Percentiles rank a stretch among this genome's conserved stretches.
These are phyloP conservation scores for Rhododendron kiyosumense DNA, from an alignment of 148 eudicot genomes.

Conservation along the genomic window DNA sequence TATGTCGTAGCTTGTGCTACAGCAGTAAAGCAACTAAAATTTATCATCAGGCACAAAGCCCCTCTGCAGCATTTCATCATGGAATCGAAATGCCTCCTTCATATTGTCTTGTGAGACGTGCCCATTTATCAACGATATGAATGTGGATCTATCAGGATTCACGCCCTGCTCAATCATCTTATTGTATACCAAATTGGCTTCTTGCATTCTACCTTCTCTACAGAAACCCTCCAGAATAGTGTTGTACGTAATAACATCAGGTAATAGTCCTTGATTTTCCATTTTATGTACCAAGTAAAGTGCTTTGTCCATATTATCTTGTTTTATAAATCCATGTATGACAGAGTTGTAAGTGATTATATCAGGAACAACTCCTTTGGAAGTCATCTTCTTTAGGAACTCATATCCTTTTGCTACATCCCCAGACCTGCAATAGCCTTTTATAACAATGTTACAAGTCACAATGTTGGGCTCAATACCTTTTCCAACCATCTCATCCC, in stretches of 20 bases:
- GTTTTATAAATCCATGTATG: conserved; percentile 60
- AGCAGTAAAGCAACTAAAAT: conserved; percentile 26
- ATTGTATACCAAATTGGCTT: conserved; percentile 41
- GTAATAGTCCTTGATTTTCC: conserved; percentile 56
- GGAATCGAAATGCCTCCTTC: conserved; percentile 70
- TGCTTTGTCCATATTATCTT: conserved; percentile 56
- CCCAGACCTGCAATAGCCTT: conserved; percentile 67
- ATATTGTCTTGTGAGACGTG: conserved; percentile 59
- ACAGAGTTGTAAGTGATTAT: conserved; percentile 65
- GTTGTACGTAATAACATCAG: conserved; percentile 67
- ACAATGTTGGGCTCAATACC: conserved; percentile 59
- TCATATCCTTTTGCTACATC: conserved; percentile 39
- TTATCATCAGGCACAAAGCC: conserved; percentile 84
- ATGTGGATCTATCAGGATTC: conserved; percentile 64
- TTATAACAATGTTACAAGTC: conserved; percentile 62
- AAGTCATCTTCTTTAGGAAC: conserved; percentile 40
- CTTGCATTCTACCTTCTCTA: conserved; percentile 64
- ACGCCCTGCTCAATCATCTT: conserved; percentile 68
- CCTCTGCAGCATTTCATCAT: conserved; percentile 74
- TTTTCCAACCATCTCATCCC: conserved; percentile 77
- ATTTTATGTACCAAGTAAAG: conserved; percentile 55
- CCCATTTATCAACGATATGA: conserved; percentile 59
- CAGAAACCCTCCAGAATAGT: conserved; percentile 63
- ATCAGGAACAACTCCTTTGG: conserved; percentile 49
- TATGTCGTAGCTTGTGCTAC: neutral